Evolutionary conservation across 805 yeast genomes (phyloP).

Genomic region (Wickerhamiella hasegawae): DNA sequence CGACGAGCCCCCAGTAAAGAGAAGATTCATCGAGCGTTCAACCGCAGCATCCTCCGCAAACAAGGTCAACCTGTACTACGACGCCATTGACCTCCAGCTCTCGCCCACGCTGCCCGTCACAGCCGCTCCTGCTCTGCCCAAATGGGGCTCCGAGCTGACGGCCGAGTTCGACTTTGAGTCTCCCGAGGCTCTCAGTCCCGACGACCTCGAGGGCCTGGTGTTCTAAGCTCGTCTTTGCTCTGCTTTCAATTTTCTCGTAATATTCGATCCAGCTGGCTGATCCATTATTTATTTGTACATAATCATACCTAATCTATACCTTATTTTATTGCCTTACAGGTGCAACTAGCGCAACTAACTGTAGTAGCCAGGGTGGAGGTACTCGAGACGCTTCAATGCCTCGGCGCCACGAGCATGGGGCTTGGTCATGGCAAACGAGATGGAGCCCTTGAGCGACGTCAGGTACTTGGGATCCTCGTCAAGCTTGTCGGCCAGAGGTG

Average conservation of each 20-base stretch:
- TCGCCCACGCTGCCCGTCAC: conserved; percentile 3
- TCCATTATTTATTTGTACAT: conserved; percentile 1
- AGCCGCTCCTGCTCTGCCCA: conserved; percentile 9
- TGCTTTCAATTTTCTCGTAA: no score
- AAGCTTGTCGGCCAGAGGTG: conserved; percentile 42
- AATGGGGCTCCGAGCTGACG: conserved; percentile 5
- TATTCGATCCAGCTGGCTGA: not conserved
- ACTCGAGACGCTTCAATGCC: conserved; percentile 66
- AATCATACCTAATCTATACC: not conserved
- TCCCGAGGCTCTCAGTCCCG: conserved; percentile 16
- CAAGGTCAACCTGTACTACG: conserved; percentile 17
- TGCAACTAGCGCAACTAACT: not conserved
- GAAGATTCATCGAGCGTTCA: no score
- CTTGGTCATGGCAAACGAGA: conserved; percentile 69
- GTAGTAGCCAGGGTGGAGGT: conserved; percentile 61
- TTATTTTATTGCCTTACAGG: not conserved
- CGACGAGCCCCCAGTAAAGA: not conserved
- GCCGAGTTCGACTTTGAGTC: conserved; percentile 11
- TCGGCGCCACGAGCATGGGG: conserved; percentile 58
- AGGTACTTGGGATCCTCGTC: conserved; percentile 49
- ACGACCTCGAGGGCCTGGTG: conserved; percentile 17
- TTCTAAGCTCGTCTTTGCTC: conserved; percentile 4
- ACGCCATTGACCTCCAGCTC: conserved; percentile 9
- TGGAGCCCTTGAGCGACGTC: conserved; percentile 51
- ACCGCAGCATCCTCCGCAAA: not conserved